Conservation (phyloP, 768 basidiomycete species). For the Amanita rimosa region DNA sequence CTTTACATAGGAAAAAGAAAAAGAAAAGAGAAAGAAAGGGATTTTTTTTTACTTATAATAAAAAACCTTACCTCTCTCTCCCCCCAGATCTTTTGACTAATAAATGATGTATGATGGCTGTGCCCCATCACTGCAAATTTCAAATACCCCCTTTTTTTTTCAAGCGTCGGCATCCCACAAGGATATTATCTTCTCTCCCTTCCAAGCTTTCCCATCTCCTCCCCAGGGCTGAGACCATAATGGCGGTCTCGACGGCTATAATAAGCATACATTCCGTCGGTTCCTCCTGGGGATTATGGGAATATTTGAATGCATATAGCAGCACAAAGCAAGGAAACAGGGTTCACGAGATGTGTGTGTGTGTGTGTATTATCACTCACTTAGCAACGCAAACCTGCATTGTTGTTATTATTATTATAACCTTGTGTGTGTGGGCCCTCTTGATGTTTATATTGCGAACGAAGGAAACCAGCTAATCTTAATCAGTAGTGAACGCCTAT, state of each 20-base stretch:
- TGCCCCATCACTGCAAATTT: not conserved
- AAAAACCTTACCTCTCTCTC: no score
- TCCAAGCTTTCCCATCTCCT: no score
- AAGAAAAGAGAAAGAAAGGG: no score
- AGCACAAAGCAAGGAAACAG: no score
- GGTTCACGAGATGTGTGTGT: no score
- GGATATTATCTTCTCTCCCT: not conserved
- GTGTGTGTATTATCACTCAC: no score
- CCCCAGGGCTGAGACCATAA: not conserved
- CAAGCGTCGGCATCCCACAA: not conserved
- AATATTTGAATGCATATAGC: not conserved
- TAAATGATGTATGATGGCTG: constrained; percentile 1
- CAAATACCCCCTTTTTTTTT: constrained; percentile 1
- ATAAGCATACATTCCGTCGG: not conserved
- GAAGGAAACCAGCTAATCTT: not conserved
- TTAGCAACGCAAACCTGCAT: no score
- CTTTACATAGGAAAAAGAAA: no score
- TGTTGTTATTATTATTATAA: no score
- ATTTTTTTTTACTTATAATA: no score
- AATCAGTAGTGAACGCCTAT: not conserved
- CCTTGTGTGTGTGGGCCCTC: no score
- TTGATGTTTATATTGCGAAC: not conserved
- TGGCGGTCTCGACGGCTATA: not conserved
- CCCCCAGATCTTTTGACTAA: not conserved
- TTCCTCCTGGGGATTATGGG: not conserved